Evolutionary conservation across 352 stramenopile genomes (phyloP), one percentile per base, ranked within the genome.

Genomic region (Stramenopiles sp.): DNA sequence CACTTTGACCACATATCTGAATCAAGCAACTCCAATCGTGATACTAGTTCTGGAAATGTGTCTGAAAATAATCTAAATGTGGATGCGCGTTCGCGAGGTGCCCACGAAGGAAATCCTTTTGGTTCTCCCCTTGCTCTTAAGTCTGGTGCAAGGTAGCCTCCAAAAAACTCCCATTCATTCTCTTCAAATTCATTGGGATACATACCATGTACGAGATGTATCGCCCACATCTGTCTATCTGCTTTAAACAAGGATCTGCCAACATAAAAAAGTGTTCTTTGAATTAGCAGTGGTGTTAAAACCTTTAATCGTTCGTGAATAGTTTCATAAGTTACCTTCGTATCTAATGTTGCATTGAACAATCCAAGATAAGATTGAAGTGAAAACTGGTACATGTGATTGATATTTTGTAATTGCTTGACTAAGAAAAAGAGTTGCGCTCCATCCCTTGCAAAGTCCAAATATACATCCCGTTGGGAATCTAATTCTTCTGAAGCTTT

Each of bases 371-470:
- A 91, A 10, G 56, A 68, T 6, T 56, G 61, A 1, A 91, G 57
- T 17, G 70, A 88, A 48, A 87, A 89, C 3, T 78, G 71, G 43
- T 91, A 91, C 74, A 91, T 91, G 52, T 78, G 70, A 53, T 85
- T 85, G 3, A 80, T 55, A 8, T 57, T 56, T 28, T 66, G 63
- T 17, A 90, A 55, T 29, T 72, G 57, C 34, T 76, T 73, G 29
- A 91, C 60, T 15, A 83, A 52, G 60, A 93, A 91, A 54, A 81
- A 91, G 17, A 93, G 51, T 38, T 67, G 68, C 1, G 64, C 64
- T 3, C 71, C 72, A 53, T 75, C 64, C 17, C 61, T 55, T 0
- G 76, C 71, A 41, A 91, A 85, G 2, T 60, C 58, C 0, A 60
- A 53, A 45, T 89, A 91, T 7, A 64, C 59, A 20, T 89, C 64